Evolutionary conservation across 768 basidiomycete genomes (phyloP), one percentile per base, ranked within the genome.

Genomic region (Rhizopogon roseolus): DNA sequence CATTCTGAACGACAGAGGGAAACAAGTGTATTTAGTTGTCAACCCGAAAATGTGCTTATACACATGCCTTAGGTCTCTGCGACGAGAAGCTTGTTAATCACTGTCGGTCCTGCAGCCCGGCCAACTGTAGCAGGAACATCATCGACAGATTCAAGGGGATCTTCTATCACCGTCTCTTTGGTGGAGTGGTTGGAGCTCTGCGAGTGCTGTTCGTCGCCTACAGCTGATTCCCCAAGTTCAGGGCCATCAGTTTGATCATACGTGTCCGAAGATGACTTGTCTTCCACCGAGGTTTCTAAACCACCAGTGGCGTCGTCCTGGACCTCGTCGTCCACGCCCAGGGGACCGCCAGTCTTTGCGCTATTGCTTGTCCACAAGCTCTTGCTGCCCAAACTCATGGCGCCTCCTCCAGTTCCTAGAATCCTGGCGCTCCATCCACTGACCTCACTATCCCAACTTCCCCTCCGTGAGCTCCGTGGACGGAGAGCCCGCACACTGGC

Each of bases 391-490:
- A 63, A 64, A 1, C 79, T 70, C 5, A 78, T 73, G 22, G 76
- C 77, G 7, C 75, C 71, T 3, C 73, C 71, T 3, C 73, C 76
- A 17, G 66, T 69, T 41, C 80, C 80, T 5, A 71, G 66, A 29
- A 88, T 70, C 56, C 78, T 74, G 6, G 93, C 91, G 65, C 90
- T 93, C 92, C 92, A 95, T 41, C 87, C 80, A 59, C 90, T 93
- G 25, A 81, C 86, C 63, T 88, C 88, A 62, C 93, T 94, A 61
- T 90, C 95, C 90, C 93, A 95, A 62, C 93, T 95, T 0, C 89
- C 88, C 61, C 91, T 76, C 61, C 93, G 78, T 8, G 90, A 90
- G 69, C 90, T 90, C 54, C 93, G 75, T 1, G 91, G 90, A 56
- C 93, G 74, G 61, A 97, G 72, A n/a, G 94, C 95, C 6, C 93